Conservation (phyloP, 768 basidiomycete species). For the Collybia mongolica region DNA sequence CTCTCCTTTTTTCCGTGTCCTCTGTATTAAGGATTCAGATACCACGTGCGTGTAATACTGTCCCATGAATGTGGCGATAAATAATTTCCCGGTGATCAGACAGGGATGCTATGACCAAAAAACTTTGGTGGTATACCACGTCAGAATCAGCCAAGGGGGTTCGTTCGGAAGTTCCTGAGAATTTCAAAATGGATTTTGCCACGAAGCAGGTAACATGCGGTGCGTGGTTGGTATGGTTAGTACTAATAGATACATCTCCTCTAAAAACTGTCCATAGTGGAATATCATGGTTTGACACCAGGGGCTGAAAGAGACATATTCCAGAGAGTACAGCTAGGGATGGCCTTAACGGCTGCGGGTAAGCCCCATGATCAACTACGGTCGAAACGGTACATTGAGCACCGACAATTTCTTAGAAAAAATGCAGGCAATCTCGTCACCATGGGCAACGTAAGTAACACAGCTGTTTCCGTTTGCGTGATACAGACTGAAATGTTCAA, state of each 20-base stretch:
- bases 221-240: slow-evolving; percentile 26
- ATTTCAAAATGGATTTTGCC: slow-evolving; percentile 49
- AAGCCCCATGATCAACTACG: slow-evolving; percentile 9
- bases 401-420: slow-evolving; percentile 50
- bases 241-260: not conserved
- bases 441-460: slow-evolving; percentile 51
- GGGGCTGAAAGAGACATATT: slow-evolving; percentile 76
- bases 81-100: slow-evolving; percentile 32
- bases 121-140: slow-evolving; percentile 61
- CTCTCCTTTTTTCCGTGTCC: not conserved
- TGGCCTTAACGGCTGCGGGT: slow-evolving; percentile 75
- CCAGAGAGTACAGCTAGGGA: slow-evolving; percentile 79
- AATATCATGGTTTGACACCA: slow-evolving; percentile 57
- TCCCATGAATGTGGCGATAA: too few species aligned
- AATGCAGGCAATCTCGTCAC: slow-evolving; percentile 73
- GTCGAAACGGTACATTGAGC: not conserved
- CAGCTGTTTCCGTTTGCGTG: not conserved
- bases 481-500: slow-evolving; percentile 13
- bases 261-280: slow-evolving; percentile 41
- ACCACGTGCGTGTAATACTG: slow-evolving; percentile 14
- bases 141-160: slow-evolving; percentile 41
- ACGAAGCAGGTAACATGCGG: slow-evolving; percentile 67
- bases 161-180: slow-evolving; percentile 52
- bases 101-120: slow-evolving; percentile 54
- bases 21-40: slow-evolving; percentile 7